Base-by-base conservation (phyloP, 768 basidiomycete genomes). In the Tephrocybe sp. region DNA sequence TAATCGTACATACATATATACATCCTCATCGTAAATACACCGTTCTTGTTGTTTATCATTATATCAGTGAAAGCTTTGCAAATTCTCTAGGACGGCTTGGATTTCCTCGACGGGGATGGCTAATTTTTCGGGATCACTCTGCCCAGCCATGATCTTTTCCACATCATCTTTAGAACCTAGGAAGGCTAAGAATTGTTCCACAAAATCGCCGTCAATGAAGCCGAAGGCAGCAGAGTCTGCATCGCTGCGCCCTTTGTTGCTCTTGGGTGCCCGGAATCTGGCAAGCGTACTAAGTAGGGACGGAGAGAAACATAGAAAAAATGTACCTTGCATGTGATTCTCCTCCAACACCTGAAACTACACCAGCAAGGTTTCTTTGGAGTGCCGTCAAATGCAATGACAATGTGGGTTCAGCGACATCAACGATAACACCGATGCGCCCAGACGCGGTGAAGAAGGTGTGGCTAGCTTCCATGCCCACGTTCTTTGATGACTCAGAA, bases 151-250 rank as follows among this genome's bases (percentile, higher is more conserved):
- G 9, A 90, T 79, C 52, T 74, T 68, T 46, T 76, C 65, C n/a
- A 83, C 68, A 20, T 74, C 66, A 4, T 70, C 61, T 0, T 74
- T 67, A 17, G 76, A 68, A 11, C 60, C 64, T 32, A 70, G 36
- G 42, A 75, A 70, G 15, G 66, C 67, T 46, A 86, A 72, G 65
- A 88, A 84, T 17, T 73, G 69, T 65, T 94, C 90, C 17, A 97
- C 63, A 56, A 93, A 89, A 62, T 91, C 88, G 1, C 93, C 94
- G 54, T 97, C 93, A 24, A 97, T 73, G 75, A 97, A 93, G 14
- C 92, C 93, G 34, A 75, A 77, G 1, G 87, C 77, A 1, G 76
- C 58, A 23, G 67, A 59, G 26, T 85, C 79, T 7, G 77, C 73
- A 58, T 90, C 87, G 43, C 77, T 83, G 20, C 74, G 73, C 6